Evolutionary conservation across 805 yeast species (phyloP), one percentile per base, ranked within the genome.

Genomic region (Sungouiozyma ichnusensis): DNA sequence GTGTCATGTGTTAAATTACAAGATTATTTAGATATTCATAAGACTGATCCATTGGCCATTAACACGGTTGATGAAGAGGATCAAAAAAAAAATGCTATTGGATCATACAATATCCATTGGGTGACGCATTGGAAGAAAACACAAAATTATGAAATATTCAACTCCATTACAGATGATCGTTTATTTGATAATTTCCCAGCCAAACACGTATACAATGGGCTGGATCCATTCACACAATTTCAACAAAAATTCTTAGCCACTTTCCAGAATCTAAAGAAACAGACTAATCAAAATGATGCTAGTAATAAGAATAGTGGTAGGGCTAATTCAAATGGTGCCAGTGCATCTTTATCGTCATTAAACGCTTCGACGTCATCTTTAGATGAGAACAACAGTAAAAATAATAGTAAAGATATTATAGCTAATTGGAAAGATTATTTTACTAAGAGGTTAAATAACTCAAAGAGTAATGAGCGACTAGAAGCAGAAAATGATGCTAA

Each of bases 1-100:
- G 58, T 90, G 18, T 69, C 94, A 0, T 71, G 84, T 19, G 77
- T 75, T 17, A 82, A 94, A 59, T 83, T 79, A 51, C 73, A 73
- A 49, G 76, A 71, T 39, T 85, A 80, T 53, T 50, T 73, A 9
- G 58, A 54, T 3, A 55, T 51, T 40, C 66, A 65, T 38, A 64
- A 64, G 40, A 65, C 62, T 11, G 54, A 54, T 38, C 55, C 54
- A 7, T 61, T 67, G 3, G 68, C 68, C 15, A 51, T 64, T 19
- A 64, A 64, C 38, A 39, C 62, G 40, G 33, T 53, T 40, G 44
- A 57, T 16, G 51, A 50, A 36, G 49, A 61, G 49, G 51, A 53
- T 48, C 52, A 47, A 49, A 63, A 51, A 35, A 46, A 52, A 42
- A 52, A 60, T 39, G 67, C 65, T 39, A 51, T 73, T 15, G 59